Percentiles rank a stretch among this genome's conserved stretches.
Evolutionary conservation across 495 filamentous ascomycete genomes (phyloP).

Genomic region (Aspergillus haitiensis): DNA sequence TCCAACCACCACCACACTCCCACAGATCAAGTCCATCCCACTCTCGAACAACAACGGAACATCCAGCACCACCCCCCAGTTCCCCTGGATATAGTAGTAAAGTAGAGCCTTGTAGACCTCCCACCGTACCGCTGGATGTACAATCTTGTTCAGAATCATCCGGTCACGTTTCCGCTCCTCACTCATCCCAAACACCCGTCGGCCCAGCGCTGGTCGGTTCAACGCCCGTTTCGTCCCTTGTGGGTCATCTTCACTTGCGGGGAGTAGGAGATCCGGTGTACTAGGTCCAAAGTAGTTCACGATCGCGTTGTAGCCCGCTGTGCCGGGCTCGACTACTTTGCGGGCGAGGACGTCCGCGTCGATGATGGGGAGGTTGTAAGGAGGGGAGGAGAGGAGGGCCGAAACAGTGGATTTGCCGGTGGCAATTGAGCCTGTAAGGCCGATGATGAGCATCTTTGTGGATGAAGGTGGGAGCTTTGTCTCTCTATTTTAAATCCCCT

Average conservation of each 20-base stretch:
- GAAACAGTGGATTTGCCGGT: conserved; percentile 98
- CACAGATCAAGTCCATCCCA: conserved; percentile 77
- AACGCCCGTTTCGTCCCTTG: conserved; percentile 59
- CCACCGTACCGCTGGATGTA: conserved; percentile 80
- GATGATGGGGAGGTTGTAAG: conserved; percentile 87
- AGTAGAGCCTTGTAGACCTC: conserved; percentile 71
- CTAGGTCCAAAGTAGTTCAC: conserved; percentile 72
- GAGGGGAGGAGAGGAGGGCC: conserved; percentile 69
- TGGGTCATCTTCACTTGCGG: conserved; percentile 33
- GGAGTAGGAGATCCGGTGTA: conserved; percentile 80
- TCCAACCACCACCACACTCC: conserved; percentile 79
- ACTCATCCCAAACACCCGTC: conserved; percentile 77
- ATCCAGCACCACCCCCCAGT: conserved; percentile 90
- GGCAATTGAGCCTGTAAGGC: conserved; percentile 94
- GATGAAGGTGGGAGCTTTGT: neutral
- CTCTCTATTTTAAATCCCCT: neutral
- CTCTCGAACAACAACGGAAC: conserved; percentile 89
- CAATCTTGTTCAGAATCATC: conserved; percentile 77
- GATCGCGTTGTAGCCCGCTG: conserved; percentile 75
- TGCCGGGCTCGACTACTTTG: conserved; percentile 88
- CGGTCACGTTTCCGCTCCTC: conserved; percentile 65
- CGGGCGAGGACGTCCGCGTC: conserved; percentile 92
- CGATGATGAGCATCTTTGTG: conserved; percentile 81
- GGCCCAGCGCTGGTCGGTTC: conserved; percentile 81
- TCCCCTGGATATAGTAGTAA: conserved; percentile 63